Conservation (phyloP, 208 protist genomes). For the Wallacemonas rigidus region DNA sequence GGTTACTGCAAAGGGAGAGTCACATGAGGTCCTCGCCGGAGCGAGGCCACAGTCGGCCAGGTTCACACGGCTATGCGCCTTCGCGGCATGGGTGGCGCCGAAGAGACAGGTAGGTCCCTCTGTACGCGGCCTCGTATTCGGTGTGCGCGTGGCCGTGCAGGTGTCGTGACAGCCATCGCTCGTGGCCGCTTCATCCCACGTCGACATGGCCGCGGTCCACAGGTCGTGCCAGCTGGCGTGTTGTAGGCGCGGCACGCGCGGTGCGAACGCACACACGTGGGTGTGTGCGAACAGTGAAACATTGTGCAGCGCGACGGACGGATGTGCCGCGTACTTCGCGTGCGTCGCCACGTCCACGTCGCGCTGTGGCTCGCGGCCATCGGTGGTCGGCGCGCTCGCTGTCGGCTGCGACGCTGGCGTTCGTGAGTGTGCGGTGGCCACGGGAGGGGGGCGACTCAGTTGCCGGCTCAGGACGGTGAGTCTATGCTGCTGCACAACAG, state of each 20-base stretch:
- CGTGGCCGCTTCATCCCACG: too few species aligned
- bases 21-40: too few species aligned
- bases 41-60: too few species aligned
- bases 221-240: conserved; percentile 29
- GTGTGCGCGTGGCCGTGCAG: not conserved
- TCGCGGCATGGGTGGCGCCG: too few species aligned
- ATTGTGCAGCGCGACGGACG: not conserved
- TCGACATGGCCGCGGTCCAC: conserved; percentile 26
- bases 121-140: not conserved
- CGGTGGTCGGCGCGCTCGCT: too few species aligned
- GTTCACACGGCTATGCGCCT: too few species aligned
- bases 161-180: too few species aligned
- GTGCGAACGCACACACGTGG: conserved; percentile 29
- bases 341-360: too few species aligned
- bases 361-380: too few species aligned
- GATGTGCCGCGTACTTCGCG: too few species aligned
- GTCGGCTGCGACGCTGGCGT: not conserved
- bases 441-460: too few species aligned
- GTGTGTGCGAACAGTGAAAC: conserved; percentile 2
- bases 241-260: conserved; percentile 25
- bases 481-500: conserved; percentile 15
- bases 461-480: not conserved
- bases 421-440: not conserved
- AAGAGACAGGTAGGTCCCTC: not conserved
- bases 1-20: too few species aligned